Conservation (phyloP, 192 early-diverging fungal species). For the Piromyces finnis region DNA sequence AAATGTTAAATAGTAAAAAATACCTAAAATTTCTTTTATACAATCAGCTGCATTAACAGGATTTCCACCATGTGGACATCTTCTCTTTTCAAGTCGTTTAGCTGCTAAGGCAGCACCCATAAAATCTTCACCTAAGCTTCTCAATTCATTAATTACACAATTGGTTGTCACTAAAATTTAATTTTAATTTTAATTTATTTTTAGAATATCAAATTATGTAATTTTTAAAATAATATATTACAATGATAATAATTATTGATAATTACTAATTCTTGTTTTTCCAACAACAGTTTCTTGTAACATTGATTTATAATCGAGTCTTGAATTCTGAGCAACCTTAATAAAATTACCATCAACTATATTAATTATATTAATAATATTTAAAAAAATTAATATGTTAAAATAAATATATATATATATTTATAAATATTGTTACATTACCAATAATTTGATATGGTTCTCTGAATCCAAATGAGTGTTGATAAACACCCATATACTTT, state of each 20-base stretch:
- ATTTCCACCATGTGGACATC: slow-evolving; percentile 52
- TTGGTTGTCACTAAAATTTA: slow-evolving; percentile 30
- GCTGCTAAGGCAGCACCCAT: slow-evolving; percentile 32
- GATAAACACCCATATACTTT: slow-evolving; percentile 65
- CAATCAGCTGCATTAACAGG: slow-evolving; percentile 48
- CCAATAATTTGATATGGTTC: slow-evolving; percentile 80
- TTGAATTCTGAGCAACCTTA: slow-evolving; percentile 36
- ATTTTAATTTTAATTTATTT: neutral
- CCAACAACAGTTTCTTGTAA: slow-evolving; percentile 49
- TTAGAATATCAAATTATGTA: neutral
- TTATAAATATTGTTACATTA: too few species aligned
- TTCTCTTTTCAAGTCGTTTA: slow-evolving; percentile 56
- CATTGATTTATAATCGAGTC: slow-evolving; percentile 37
- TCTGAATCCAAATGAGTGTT: slow-evolving; percentile 62
- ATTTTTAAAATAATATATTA: too few species aligned
- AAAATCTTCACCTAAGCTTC: slow-evolving; percentile 41
- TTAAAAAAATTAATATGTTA: neutral
- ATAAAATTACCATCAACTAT: slow-evolving; percentile 73
- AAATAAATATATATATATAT: too few species aligned
- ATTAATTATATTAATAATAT: neutral
- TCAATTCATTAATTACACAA: slow-evolving; percentile 57
- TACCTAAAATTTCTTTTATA: slow-evolving; percentile 47
- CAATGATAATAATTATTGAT: too few species aligned
- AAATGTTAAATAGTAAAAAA: too few species aligned
- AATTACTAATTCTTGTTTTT: slow-evolving; percentile 43